Evolutionary conservation across 495 filamentous ascomycete species (phyloP), one percentile per base, ranked within the genome.

Genomic region (Aspergillus saccharolyticus): DNA sequence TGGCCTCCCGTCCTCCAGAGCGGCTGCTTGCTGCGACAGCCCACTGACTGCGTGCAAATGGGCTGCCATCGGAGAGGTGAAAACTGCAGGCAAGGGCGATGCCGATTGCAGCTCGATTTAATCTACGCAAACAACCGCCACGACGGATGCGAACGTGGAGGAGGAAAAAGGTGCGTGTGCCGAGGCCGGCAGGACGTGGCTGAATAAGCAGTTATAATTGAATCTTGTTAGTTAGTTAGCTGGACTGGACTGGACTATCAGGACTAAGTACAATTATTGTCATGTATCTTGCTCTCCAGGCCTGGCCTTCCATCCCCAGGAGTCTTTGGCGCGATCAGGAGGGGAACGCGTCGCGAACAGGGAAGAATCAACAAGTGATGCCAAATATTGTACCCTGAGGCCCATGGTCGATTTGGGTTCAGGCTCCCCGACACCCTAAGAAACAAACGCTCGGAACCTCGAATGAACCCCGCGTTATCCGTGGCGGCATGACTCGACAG

Each of bases 81-180:
- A 15, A 39, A 4, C 3, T 39, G 33, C 33, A 39, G 9, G 33
- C 33, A 39, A 39, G 33, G 33, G n/a, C 2, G 12, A 39, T 44
- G 24, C 50, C 56, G 54, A 50, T 49, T 56, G 58, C 58, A 55
- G 58, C 54, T 39, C 33, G 6, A 39, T 39, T 39, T 8, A 52
- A 59, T 55, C 24, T 28, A 50, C 47, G 47, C 47, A 50, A 50
- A 50, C 47, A 50, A 30, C 22, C 14, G 22, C 24, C 24, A 50
- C 47, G 28, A 51, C 55, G 52, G 33, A 61, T 61, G 59, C 55
- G 54, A 61, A 61, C 50, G 53, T 57, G 58, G 46, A 51, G 52
- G 39, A 25, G n/a, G n/a, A n/a, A n/a, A n/a, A n/a, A n/a, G 45
- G 59, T 57, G 59, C 59, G 59, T 57, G 57, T n/a, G 52, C 54